Evolutionary conservation across 2,329 filamentous ascomycete species (phyloP).

Genomic region (Monosporascus ibericus): DNA sequence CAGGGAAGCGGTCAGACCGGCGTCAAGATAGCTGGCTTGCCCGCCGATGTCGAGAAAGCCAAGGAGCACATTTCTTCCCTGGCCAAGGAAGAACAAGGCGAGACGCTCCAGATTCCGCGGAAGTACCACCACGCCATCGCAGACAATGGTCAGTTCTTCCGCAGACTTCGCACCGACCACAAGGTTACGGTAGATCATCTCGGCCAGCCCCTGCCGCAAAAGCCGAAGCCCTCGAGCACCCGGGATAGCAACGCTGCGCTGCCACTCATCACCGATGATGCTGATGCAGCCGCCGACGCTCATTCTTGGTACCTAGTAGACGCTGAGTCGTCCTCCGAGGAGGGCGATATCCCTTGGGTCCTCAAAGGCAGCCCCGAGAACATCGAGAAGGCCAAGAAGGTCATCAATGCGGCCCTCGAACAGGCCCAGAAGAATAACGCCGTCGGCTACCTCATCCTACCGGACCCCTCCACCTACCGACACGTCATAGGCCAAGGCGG

Average conservation of each 20-base stretch:
- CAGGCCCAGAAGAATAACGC: conserved; percentile 63
- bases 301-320: conserved; percentile 84
- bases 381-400: conserved; percentile 72
- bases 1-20: conserved; percentile 79
- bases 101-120: conserved; percentile 78
- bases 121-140: conserved; percentile 77
- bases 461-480: conserved; percentile 83
- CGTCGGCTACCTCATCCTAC: conserved; percentile 82
- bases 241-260: conserved; percentile 58
- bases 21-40: conserved; percentile 78
- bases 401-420: conserved; percentile 66
- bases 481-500: conserved; percentile 86
- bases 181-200: conserved; percentile 89
- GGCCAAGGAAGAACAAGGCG: conserved; percentile 80
- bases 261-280: conserved; percentile 91
- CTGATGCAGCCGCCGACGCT: conserved; percentile 54
- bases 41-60: conserved; percentile 73
- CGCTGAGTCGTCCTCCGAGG: conserved; percentile 44
- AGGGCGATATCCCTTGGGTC: conserved; percentile 81
- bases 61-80: conserved; percentile 77
- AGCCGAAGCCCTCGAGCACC: conserved; percentile 48
- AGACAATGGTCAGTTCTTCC: conserved; percentile 91
- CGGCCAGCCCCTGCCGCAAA: conserved; percentile 69
- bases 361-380: conserved; percentile 73
- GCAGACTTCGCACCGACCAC: conserved; percentile 76